phyloP scores from a whole-genome alignment of 2,329 filamentous ascomycete genomes.

The Seiridium cupressi region DNA sequence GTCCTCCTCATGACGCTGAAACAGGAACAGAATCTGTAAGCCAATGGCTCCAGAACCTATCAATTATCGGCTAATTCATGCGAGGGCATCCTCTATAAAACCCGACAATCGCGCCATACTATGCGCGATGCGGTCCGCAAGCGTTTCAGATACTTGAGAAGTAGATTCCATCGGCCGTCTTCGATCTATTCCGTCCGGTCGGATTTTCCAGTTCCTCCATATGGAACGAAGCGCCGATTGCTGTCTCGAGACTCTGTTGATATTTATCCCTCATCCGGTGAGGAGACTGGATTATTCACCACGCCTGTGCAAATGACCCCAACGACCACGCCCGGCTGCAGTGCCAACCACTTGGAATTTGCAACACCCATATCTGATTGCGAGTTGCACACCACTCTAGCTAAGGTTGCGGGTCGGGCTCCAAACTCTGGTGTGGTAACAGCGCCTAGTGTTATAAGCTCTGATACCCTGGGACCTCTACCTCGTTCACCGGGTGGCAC shows the following conservation, averaged over 20 bases:
- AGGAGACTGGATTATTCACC: conserved; percentile 25
- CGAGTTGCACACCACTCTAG: no score
- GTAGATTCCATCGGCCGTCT: conserved; percentile 20
- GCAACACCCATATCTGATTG: not conserved
- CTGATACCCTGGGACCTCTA: no score
- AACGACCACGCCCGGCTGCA: not conserved
- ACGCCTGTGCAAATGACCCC: conserved; percentile 7
- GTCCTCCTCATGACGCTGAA: conserved; percentile 10
- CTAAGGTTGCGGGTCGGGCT: no score
- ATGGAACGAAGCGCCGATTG: conserved; percentile 23
- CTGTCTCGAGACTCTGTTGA: conserved; percentile 24
- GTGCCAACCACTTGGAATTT: not conserved
- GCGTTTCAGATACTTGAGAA: conserved; percentile 18
- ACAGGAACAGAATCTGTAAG: not conserved
- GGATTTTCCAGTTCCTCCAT: conserved; percentile 22
- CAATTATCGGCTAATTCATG: not conserved
- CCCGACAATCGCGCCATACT: not conserved
- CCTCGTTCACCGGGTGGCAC: not conserved
- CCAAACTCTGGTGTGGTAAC: no score
- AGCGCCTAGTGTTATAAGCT: no score
- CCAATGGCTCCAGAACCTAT: not conserved
- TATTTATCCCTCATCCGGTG: conserved; percentile 25
- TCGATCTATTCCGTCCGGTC: conserved; percentile 23
- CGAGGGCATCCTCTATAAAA: conserved; percentile 2
- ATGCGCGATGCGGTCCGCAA: conserved; percentile 17